Evolutionary conservation across 2,329 filamentous ascomycete genomes (phyloP), one percentile per base, ranked within the genome.

Genomic region (Polychaeton citri): DNA sequence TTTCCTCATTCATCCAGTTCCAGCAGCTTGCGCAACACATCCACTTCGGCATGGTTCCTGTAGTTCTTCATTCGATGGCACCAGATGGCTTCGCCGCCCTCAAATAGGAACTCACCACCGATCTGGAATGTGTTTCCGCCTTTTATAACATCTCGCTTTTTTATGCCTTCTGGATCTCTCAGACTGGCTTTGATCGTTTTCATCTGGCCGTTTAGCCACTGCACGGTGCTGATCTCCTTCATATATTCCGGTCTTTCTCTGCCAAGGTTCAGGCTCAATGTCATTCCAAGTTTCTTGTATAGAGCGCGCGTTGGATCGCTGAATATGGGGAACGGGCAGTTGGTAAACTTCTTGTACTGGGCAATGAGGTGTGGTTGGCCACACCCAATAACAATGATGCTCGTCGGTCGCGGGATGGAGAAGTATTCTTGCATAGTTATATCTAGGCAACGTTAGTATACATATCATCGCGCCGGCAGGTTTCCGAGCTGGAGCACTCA

Each of bases 51-150:
- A 41, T 62, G 59, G 21, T 53, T 50, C 18, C 59, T 45, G 33
- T 51, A 56, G 32, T 58, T 55, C 39, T 46, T 48, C 59, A 62
- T 62, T 9, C 59, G 54, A 48, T 62, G 57, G 38, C 59, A 61
- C 59, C 59, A 62, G 3, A 58, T 45, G 6, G 58, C 55, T 43
- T 56, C 44, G 1, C 55, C 59, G n/a, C 60, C 53, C 21, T 59
- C 53, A 36, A 62, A 60, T 43, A 62, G 32, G 31, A 62, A 61
- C 35, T 62, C 59, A 4, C 59, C 59, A 4, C 59, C 59, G 19
- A 62, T 53, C 45, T 62, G 60, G 38, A 60, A 45, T 19, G 50
- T 44, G 28, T 60, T 53, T 5, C 59, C 59, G 12, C 58, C 57
- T 26, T 52, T 48, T 19, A 56, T 32, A 13, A 53, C 32, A 32